Percentiles rank a stretch among this genome's conserved stretches.
phyloP scores from a whole-genome alignment of 495 filamentous ascomycete species.

The Xylaria acuta region DNA sequence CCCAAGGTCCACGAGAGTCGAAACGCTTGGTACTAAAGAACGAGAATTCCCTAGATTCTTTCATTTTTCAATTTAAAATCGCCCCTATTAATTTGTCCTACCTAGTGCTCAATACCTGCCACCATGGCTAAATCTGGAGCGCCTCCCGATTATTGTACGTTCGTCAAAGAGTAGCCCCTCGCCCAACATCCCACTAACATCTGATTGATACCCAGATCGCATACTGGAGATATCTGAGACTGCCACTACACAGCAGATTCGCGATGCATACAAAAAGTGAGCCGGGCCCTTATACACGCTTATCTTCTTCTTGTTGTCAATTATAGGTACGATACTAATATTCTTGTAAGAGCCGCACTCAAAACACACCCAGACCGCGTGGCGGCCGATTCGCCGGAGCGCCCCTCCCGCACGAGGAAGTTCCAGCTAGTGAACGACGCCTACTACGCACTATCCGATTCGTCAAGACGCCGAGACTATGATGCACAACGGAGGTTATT shows the following conservation, averaged over 20 bases:
- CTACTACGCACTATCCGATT: constrained; percentile 92
- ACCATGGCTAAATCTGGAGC: constrained; percentile 48
- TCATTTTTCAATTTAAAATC: background rate
- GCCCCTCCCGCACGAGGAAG: constrained; percentile 78
- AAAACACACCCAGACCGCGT: constrained; percentile 96
- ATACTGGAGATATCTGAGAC: constrained; percentile 75
- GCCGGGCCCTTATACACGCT: constrained; percentile 8
- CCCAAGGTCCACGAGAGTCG: background rate
- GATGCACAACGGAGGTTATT: constrained; percentile 68
- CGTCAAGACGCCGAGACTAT: constrained; percentile 82
- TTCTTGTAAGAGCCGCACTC: constrained; percentile 74
- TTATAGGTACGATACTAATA: constrained; percentile 21
- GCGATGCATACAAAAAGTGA: constrained; percentile 92
- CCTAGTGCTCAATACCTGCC: background rate
- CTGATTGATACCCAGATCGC: constrained; percentile 30
- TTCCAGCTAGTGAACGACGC: constrained; percentile 98
- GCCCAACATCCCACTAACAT: constrained; percentile 31
- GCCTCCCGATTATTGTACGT: constrained; percentile 62
- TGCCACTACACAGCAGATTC: constrained; percentile 83
- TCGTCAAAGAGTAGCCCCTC: constrained; percentile 1
- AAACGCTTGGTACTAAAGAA: background rate
- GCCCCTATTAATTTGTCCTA: background rate
- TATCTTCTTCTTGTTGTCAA: background rate
- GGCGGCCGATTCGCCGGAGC: constrained; percentile 81
- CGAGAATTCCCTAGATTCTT: background rate